Base-by-base conservation (phyloP, 345 rosid species). In the Syzygium jambos region DNA sequence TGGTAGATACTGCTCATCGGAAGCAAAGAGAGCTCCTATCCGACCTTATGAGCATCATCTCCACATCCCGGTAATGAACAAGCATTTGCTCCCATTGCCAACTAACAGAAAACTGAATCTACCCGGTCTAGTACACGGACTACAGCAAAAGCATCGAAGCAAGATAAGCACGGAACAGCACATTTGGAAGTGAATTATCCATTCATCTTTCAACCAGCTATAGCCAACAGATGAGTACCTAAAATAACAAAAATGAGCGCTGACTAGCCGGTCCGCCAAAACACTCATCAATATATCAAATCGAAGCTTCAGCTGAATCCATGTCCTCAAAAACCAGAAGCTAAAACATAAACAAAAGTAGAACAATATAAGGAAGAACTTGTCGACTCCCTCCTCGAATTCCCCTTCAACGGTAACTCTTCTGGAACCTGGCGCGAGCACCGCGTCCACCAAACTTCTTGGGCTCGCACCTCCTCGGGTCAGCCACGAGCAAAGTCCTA, bases 391-490 rank as follows among this genome's bases (percentile, higher is more conserved):
- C 78, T 27, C 7, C 30, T 29, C 84, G 13, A 11, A 1, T 13
- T 49, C 78, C 61, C 41, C 78, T 34, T 95, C 91, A 96, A 95
- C 98, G 99, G 89, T 96, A 96, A 95, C 95, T 92, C 92, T 96
- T 96, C 95, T 96, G 99, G 94, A 95, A 96, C 91, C 98, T 95
- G 21, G 99, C 94, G 86, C 99, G 94, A 78, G 98, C 98, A 89
- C 99, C 98, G 78, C 95, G 96, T 61, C 99, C 99, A 88, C 99
- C 99, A 54, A 96, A 96, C 94, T 96, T 96, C 95, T 96, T 96
- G 23, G 99, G 96, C 98, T 96, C 98, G 90, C 99, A 96, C 51
- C 99, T 90, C 86, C 99, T 93, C 2, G 99, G 98, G 89, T 96
- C 99, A 9, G 98, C 99, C 11, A 96, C 99, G 2, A 96, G 96